These are phyloP conservation scores for Backusella circina DNA, from an alignment of 192 early-diverging fungal genomes.

Conservation along the genomic window DNA sequence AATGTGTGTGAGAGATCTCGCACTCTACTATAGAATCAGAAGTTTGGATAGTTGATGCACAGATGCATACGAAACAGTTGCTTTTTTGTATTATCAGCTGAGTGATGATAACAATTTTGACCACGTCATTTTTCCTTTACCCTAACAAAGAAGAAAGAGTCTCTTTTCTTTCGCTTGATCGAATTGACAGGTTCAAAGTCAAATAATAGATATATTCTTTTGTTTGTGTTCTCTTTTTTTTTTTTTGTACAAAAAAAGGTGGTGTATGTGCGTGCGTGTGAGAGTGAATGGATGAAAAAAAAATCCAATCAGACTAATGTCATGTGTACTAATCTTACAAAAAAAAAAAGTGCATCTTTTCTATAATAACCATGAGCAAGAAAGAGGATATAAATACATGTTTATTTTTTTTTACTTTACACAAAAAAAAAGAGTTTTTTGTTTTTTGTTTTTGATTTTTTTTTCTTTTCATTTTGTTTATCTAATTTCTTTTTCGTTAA, in stretches of 20 bases:
- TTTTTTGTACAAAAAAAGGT: neutral
- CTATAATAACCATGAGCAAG: neutral
- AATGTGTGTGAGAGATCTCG: neutral
- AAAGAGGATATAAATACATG: slow-evolving; percentile 1
- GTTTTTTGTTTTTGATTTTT: neutral
- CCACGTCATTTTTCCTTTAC: slow-evolving; percentile 1
- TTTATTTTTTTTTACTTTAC: neutral
- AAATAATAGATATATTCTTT: neutral
- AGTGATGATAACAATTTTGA: neutral
- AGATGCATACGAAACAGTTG: slow-evolving; percentile 4
- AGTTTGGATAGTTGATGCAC: slow-evolving; percentile 1
- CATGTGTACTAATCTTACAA: neutral
- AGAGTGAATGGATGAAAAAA: neutral
- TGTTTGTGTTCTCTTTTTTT: neutral
- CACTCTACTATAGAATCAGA: neutral
- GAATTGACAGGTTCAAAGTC: neutral
- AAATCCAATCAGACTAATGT: neutral
- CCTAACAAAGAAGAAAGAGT: neutral
- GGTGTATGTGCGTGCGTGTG: neutral
- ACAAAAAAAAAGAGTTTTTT: neutral
- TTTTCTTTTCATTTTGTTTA: neutral
- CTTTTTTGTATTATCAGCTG: neutral
- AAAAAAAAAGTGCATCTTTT: neutral
- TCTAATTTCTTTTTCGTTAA: neutral
- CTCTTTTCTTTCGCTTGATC: neutral